A percentile compares a stretch with the other conserved stretches of the same genome.
phyloP scores from a whole-genome alignment of 2,329 filamentous ascomycete genomes.

The Cytospora chrysosperma region DNA sequence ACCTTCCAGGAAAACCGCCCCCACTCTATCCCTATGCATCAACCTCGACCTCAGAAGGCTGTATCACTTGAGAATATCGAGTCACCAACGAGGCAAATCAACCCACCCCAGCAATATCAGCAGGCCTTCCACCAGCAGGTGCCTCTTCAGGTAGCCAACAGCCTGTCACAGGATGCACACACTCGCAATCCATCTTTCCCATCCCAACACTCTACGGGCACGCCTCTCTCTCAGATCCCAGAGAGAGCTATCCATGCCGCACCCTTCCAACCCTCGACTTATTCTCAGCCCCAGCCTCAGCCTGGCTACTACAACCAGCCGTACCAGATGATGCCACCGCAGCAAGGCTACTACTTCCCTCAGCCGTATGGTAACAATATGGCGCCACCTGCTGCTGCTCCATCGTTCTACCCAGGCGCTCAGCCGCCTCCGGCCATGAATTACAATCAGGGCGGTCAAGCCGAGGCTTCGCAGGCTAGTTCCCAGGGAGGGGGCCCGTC shows the following conservation, averaged over 20 bases:
- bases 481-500: constrained; percentile 55
- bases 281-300: constrained; percentile 61
- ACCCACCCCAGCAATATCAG: constrained; percentile 56
- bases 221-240: constrained; percentile 86
- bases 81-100: constrained; percentile 61
- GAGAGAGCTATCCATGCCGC: constrained; percentile 89
- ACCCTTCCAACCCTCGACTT: constrained; percentile 78
- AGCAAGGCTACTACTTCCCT: constrained; percentile 69
- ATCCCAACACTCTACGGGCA: constrained; percentile 69
- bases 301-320: constrained; percentile 57
- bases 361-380: constrained; percentile 46
- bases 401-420: constrained; percentile 56
- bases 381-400: constrained; percentile 40
- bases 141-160: constrained; percentile 67
- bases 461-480: constrained; percentile 38
- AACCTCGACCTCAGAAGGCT: constrained; percentile 90
- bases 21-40: constrained; percentile 74
- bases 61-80: constrained; percentile 94
- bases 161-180: constrained; percentile 60
- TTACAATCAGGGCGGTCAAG: constrained; percentile 44
- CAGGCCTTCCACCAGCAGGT: constrained; percentile 94
- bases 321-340: constrained; percentile 58
- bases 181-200: constrained; percentile 67
- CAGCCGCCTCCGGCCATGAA: constrained; percentile 46
- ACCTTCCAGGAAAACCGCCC: constrained; percentile 56